Evolutionary conservation across 352 stramenopile genomes (phyloP), one percentile per base, ranked within the genome.

Genomic region (Phytopythium chamaehyphon): DNA sequence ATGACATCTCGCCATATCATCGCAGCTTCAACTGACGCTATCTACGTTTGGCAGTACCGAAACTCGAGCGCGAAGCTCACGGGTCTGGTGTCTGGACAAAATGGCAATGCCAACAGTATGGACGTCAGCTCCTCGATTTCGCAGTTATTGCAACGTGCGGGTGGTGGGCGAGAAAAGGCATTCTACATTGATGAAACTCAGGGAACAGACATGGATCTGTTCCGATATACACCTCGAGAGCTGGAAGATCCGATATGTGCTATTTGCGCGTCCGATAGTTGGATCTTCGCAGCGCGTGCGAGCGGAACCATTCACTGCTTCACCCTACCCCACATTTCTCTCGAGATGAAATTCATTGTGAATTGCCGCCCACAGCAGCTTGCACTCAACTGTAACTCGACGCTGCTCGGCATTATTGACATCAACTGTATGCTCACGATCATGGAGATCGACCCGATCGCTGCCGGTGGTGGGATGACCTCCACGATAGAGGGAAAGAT

Each of bases 21-120:
- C 19, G 73, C 82, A 11, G 88, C 90, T 0, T 90, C 75, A 7
- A 66, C 76, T 2, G 76, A 92, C 38, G 85, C 78, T 5, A 90
- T 97, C 18, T 98, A 97, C 61, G 77, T 93, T 0, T 98, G 93
- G 92, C 93, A 98, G 69, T 98, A 97, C 61, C 88, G 85, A 36
- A 91, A 90, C 31, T 82, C 77, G 0, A 90, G 70, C 48, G 59
- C 81, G 35, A 90, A 93, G 47, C 63, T 93, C 36, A 89, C 83
- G 26, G 76, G 80, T 6, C 62, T 88, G 1, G 79, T 77, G 16
- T 69, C 59, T 3, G 67, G 69, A 8, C 65, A 39, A 43, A 59
- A 40, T 24, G 40, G 50, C 23, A 79, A 69, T 31, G 47, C 66
- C 23, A 73, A 73, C 31, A 50, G 55, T 9, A 64, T 81, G 57